These are phyloP conservation scores for Arthrocladium fulminans DNA, from an alignment of 2,329 filamentous ascomycete species.

Conservation along the genomic window DNA sequence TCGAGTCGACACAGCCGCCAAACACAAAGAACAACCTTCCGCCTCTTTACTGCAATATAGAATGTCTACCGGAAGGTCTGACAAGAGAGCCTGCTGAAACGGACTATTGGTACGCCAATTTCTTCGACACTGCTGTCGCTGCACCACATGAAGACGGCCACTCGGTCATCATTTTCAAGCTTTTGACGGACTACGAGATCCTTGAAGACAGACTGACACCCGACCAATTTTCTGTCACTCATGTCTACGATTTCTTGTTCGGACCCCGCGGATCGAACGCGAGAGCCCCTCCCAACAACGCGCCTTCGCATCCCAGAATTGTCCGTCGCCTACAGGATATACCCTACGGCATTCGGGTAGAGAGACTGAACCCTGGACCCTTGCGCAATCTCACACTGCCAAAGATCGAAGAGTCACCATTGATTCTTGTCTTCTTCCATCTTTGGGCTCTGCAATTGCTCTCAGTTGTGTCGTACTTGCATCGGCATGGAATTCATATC, in stretches of 20 bases:
- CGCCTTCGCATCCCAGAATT: neutral
- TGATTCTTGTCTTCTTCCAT: neutral
- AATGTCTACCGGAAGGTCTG: neutral
- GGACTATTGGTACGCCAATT: neutral
- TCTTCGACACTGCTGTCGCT: neutral
- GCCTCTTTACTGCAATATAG: neutral
- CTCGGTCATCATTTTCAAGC: neutral
- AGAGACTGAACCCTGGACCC: neutral
- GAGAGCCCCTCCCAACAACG: neutral
- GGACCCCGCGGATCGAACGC: neutral
- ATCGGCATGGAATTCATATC: neutral
- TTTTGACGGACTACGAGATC: neutral
- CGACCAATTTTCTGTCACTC: neutral
- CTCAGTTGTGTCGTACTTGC: neutral
- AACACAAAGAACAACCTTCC: neutral
- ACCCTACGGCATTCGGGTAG: neutral
- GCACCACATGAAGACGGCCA: neutral
- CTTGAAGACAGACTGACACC: neutral
- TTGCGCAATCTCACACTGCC: neutral
- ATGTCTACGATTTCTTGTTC: neutral
- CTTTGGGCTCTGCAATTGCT: neutral
- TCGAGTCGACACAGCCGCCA: neutral
- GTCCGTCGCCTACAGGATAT: neutral
- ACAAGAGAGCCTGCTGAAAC: neutral
- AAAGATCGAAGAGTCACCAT: no score